Percentiles rank a stretch among this genome's conserved stretches.
Evolutionary conservation across 148 eudicot genomes (phyloP).

Genomic region (Euryodendron excelsum): DNA sequence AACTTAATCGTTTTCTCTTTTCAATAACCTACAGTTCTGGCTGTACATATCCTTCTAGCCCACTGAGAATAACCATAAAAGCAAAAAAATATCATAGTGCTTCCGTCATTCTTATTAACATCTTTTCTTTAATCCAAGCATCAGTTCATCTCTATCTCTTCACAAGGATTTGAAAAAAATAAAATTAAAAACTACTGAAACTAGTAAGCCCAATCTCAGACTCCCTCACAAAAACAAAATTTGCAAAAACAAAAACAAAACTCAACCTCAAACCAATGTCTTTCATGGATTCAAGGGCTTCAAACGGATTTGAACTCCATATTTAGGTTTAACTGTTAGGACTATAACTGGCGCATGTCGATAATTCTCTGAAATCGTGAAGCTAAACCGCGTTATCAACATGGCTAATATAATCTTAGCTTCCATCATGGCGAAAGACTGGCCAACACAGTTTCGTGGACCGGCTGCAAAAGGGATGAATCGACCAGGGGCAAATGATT

Average conservation of each 20-base stretch:
- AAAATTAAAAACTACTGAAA: neutral
- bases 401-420: slow-evolving; percentile 80
- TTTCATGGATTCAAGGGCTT: slow-evolving; percentile 41
- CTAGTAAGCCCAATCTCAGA: neutral
- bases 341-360: slow-evolving; percentile 80
- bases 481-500: slow-evolving; percentile 46
- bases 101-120: neutral
- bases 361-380: slow-evolving; percentile 63
- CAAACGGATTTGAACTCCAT: slow-evolving; percentile 77
- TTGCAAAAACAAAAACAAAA: neutral
- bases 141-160: slow-evolving; percentile 6
- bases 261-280: no score
- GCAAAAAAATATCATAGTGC: neutral
- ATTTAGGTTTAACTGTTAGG: slow-evolving; percentile 85
- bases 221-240: neutral
- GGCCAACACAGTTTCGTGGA: slow-evolving; percentile 87
- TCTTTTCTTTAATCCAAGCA: neutral
- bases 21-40: no score
- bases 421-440: slow-evolving; percentile 78
- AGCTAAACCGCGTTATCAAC: slow-evolving; percentile 56
- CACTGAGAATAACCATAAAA: neutral
- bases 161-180: neutral
- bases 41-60: no score
- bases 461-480: slow-evolving; percentile 87
- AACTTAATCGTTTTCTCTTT: no score